phyloP scores from a whole-genome alignment of 176 grass and related monocot genomes.

The Oryza glaberrima region DNA sequence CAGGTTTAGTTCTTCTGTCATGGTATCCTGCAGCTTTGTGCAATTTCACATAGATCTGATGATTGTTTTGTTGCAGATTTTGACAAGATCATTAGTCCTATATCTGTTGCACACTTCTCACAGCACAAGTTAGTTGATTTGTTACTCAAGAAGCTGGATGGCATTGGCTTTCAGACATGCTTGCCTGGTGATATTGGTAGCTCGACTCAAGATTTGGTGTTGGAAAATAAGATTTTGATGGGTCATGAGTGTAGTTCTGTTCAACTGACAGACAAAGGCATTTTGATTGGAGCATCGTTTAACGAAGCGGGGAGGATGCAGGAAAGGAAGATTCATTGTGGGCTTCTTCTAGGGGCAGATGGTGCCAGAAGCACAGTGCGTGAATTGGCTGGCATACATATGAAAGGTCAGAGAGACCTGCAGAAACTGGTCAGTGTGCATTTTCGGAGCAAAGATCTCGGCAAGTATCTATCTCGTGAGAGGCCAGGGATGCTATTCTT shows the following conservation, averaged over 20 bases:
- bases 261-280: constrained; percentile 52
- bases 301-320: constrained; percentile 48
- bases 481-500: constrained; percentile 97
- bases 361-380: constrained; percentile 77
- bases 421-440: constrained; percentile 90
- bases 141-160: constrained; percentile 77
- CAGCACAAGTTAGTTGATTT: constrained; percentile 86
- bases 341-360: constrained; percentile 77
- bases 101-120: constrained; percentile 87
- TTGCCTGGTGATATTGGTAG: constrained; percentile 44
- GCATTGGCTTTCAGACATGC: constrained; percentile 59
- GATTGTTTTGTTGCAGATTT: constrained; percentile 63
- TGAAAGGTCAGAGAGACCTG: constrained; percentile 82
- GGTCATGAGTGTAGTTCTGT: constrained; percentile 80
- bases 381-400: constrained; percentile 71
- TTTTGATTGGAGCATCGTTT: constrained; percentile 59
- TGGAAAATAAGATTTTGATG: constrained; percentile 83
- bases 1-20: constrained; percentile 37
- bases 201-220: constrained; percentile 26
- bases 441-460: constrained; percentile 86
- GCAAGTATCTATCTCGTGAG: constrained; percentile 68
- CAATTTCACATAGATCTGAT: constrained; percentile 23
- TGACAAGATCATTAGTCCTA: constrained; percentile 71
- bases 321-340: constrained; percentile 72
- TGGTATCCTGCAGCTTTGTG: not conserved